phyloP scores from a whole-genome alignment of 257 asterid genomes.

The Plectranthus barbatus region DNA sequence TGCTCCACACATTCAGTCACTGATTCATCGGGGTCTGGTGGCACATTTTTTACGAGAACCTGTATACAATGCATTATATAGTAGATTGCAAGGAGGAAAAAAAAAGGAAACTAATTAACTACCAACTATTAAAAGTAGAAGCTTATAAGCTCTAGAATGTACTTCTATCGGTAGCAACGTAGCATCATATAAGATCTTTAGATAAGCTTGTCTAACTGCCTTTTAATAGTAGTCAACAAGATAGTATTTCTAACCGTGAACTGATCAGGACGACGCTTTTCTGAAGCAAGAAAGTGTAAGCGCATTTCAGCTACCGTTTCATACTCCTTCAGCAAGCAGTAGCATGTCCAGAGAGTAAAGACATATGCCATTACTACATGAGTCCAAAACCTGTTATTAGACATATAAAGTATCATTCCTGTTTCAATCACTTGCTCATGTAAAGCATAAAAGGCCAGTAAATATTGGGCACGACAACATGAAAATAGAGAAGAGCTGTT shows the following conservation, averaged over 20 bases:
- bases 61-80: too few relatives aligned
- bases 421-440: constrained; percentile 4
- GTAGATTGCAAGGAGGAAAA: too few relatives aligned
- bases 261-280: constrained; percentile 88
- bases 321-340: constrained; percentile 67
- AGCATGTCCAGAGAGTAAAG: constrained; percentile 86
- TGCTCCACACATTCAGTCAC: constrained; percentile 82
- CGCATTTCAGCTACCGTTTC: constrained; percentile 70
- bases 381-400: constrained; percentile 74
- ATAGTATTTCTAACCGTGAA: constrained; percentile 52
- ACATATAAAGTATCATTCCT: constrained; percentile 7
- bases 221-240: too few relatives aligned
- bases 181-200: too few relatives aligned
- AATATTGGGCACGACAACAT: neutral
- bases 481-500: neutral
- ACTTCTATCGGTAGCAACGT: too few relatives aligned
- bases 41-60: constrained; percentile 89
- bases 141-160: too few relatives aligned
- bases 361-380: constrained; percentile 82
- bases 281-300: constrained; percentile 81
- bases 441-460: constrained; percentile 1
- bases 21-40: constrained; percentile 83
- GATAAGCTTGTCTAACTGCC: too few relatives aligned
- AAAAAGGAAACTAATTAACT: too few relatives aligned
- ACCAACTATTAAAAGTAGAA: too few relatives aligned